Conservation (phyloP, 2,329 filamentous ascomycete species). For the Diaporthe sp. region DNA sequence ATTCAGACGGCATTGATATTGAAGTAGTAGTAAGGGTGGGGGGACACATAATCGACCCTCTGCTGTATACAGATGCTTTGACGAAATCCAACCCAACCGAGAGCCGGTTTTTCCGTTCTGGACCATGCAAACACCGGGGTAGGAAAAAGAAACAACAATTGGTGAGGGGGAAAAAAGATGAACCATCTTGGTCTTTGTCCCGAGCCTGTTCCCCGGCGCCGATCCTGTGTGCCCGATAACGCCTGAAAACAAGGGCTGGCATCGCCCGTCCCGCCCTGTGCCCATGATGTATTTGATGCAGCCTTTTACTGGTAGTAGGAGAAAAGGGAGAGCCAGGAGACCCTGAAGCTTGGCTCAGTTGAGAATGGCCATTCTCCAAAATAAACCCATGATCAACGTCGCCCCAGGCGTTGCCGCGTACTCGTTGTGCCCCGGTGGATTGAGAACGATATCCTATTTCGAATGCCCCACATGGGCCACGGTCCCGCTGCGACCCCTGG, state of each 20-base stretch:
- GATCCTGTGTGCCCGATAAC: not conserved
- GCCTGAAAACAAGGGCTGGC: not conserved
- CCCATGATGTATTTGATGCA: not conserved
- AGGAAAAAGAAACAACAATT: not conserved
- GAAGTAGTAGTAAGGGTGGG: not conserved
- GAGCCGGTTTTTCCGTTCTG: not conserved
- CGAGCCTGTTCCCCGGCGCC: not conserved
- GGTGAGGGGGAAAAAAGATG: not conserved
- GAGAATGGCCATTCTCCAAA: not conserved
- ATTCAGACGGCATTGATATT: not conserved
- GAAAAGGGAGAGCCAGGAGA: not conserved
- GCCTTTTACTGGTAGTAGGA: not conserved
- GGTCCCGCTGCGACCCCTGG: constrained; percentile 37
- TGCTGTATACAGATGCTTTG: not conserved
- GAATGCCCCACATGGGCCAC: constrained; percentile 37
- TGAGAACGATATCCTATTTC: constrained; percentile 2
- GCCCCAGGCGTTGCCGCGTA: not conserved
- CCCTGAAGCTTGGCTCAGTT: not conserved
- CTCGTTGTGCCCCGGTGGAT: not conserved
- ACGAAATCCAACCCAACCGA: not conserved
- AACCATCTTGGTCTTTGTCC: constrained; percentile 4
- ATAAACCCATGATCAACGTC: not conserved
- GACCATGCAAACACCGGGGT: not conserved
- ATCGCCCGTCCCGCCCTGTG: not conserved
- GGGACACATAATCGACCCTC: not conserved